phyloP scores from a whole-genome alignment of 768 basidiomycete species.

The Guyanaporus albipodus region DNA sequence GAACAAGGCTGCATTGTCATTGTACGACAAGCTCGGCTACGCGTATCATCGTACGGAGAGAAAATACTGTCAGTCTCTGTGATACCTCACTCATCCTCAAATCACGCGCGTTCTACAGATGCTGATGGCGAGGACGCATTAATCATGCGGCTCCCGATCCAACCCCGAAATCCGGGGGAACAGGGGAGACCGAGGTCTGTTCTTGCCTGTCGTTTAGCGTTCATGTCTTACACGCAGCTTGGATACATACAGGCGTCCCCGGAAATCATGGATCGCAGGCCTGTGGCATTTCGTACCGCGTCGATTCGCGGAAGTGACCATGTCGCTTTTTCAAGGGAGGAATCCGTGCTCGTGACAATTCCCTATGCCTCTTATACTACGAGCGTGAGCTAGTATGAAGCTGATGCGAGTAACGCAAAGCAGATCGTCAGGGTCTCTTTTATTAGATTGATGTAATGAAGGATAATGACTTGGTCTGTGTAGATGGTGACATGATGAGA shows the following conservation, averaged over 20 bases:
- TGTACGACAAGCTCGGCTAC: slow-evolving; percentile 29
- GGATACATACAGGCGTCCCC: neutral
- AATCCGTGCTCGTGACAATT: slow-evolving; percentile 9
- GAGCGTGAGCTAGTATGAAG: no score
- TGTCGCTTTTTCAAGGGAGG: slow-evolving; percentile 12
- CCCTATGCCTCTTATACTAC: no score
- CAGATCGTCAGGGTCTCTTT: no score
- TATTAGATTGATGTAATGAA: no score
- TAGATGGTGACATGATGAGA: neutral
- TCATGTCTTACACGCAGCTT: slow-evolving; percentile 7
- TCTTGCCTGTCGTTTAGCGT: neutral
- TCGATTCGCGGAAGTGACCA: slow-evolving; percentile 6
- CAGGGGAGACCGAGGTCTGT: slow-evolving; percentile 12
- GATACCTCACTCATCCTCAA: neutral
- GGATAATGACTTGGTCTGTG: neutral
- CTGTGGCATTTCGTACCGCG: slow-evolving; percentile 10
- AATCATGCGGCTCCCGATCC: slow-evolving; percentile 20
- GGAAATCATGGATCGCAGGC: slow-evolving; percentile 13
- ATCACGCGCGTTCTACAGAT: slow-evolving; percentile 14
- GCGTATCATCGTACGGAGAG: slow-evolving; percentile 5
- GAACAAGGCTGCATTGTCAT: slow-evolving; percentile 20
- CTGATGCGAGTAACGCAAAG: no score
- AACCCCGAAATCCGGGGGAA: neutral
- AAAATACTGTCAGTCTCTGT: slow-evolving; percentile 25
- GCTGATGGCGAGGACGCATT: slow-evolving; percentile 25